A percentile compares a stretch with the other conserved stretches of the same genome.
Conservation (phyloP, 2,329 filamentous ascomycete species). For the Alternaria arborescens region DNA sequence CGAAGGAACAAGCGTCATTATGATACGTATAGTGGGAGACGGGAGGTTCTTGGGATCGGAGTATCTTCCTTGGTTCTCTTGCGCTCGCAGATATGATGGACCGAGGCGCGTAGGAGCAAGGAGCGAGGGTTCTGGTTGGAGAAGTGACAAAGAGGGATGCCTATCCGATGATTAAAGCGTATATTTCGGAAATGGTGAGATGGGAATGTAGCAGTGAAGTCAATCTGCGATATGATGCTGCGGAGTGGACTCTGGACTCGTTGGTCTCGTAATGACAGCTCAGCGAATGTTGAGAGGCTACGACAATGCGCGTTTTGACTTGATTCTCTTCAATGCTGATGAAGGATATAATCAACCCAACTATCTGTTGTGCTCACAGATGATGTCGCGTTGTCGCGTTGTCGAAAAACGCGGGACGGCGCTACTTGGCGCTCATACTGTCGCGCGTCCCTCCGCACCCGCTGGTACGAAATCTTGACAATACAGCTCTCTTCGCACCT, state of each 20-base stretch:
- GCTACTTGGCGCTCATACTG: background rate
- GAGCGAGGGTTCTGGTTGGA: too few species aligned
- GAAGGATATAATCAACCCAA: background rate
- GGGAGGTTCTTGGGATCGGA: background rate
- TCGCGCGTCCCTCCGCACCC: background rate
- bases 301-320: too few species aligned
- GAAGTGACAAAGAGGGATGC: too few species aligned
- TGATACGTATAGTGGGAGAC: background rate
- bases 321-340: too few species aligned
- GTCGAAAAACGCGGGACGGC: background rate
- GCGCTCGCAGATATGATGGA: background rate
- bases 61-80: background rate
- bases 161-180: too few species aligned
- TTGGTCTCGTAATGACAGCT: too few species aligned
- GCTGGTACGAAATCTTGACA: background rate
- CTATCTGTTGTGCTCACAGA: too few species aligned
- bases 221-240: rapidly evolving
- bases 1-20: background rate
- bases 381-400: background rate
- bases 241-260: too few species aligned
- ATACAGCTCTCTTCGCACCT: background rate
- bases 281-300: too few species aligned
- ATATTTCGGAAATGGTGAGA: too few species aligned
- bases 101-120: too few species aligned
- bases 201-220: too few species aligned